Evolutionary conservation across 352 stramenopile genomes (phyloP).

Genomic region (Globisporangium splendens): DNA sequence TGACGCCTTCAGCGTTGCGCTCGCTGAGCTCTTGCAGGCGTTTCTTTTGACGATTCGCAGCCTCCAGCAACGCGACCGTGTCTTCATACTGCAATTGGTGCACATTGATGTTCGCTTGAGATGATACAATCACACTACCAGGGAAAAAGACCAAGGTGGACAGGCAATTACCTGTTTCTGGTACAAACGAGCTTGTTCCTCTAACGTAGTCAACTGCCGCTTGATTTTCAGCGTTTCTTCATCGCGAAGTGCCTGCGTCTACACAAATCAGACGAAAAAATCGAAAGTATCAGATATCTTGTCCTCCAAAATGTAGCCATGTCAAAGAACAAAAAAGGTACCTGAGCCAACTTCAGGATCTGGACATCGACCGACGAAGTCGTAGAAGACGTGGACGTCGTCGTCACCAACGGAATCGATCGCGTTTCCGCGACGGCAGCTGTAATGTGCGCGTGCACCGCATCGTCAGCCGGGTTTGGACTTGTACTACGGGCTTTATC

Average conservation of each 20-base stretch:
- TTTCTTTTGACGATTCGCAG: conserved; percentile 55
- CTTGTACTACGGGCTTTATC: conserved; percentile 31
- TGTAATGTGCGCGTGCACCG: conserved; percentile 33
- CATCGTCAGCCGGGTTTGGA: conserved; percentile 20
- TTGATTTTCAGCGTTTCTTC: conserved; percentile 42
- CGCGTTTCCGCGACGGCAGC: conserved; percentile 39
- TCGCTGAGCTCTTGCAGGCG: conserved; percentile 45
- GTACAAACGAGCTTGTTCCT: conserved; percentile 35
- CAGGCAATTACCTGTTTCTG: conserved; percentile 45
- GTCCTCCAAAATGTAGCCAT: background rate
- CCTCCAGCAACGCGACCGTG: conserved; percentile 38
- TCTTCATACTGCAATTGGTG: conserved; percentile 45
- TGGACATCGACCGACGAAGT: conserved; percentile 17
- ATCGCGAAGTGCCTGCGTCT: conserved; percentile 27
- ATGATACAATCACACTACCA: background rate
- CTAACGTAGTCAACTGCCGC: conserved; percentile 38
- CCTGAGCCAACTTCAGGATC: conserved; percentile 24
- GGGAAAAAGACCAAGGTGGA: background rate
- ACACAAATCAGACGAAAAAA: conserved; percentile 2
- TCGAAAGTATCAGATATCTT: background rate
- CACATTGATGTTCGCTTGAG: background rate
- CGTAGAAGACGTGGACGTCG: conserved; percentile 9
- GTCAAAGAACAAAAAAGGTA: conserved; percentile 3
- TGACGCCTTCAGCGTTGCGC: conserved; percentile 38
- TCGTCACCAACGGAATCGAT: conserved; percentile 35